These are phyloP conservation scores for Desmodesmus armatus DNA, from an alignment of 139 green algal species.

Conservation along the genomic window DNA sequence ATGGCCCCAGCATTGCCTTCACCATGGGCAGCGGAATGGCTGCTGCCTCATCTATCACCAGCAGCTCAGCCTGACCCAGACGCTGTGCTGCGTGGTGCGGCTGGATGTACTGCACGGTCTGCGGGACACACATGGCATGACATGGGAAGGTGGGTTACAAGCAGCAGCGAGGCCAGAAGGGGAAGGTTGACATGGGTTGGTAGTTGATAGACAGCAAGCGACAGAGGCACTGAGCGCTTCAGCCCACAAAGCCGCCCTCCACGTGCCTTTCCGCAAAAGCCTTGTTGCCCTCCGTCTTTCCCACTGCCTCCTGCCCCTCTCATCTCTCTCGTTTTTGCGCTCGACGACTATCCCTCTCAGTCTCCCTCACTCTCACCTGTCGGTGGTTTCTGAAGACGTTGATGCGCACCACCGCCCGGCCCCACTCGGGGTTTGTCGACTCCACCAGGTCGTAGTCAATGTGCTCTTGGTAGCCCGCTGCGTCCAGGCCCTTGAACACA, in stretches of 20 bases:
- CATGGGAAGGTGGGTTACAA: not conserved
- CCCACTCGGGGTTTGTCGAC: constrained; percentile 92
- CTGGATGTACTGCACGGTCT: constrained; percentile 98
- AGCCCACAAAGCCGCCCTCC: too few relatives aligned
- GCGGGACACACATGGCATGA: constrained; percentile 41
- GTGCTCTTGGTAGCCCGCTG: constrained; percentile 94
- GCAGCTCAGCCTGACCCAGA: constrained; percentile 94
- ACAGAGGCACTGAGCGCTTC: too few relatives aligned
- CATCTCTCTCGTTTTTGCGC: too few relatives aligned
- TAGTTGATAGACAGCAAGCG: not conserved
- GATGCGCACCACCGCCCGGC: constrained; percentile 90
- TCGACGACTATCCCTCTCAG: too few relatives aligned
- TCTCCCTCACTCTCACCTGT: constrained; percentile 65
- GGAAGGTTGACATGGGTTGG: not conserved
- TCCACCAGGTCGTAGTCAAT: constrained; percentile 98
- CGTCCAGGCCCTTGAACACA: constrained; percentile 93
- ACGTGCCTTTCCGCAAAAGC: too few relatives aligned
- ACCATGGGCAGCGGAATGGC: constrained; percentile 97
- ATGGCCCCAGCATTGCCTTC: constrained; percentile 94
- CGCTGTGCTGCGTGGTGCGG: constrained; percentile 91
- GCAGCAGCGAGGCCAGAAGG: not conserved
- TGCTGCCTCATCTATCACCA: constrained; percentile 98
- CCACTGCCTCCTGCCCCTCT: too few relatives aligned
- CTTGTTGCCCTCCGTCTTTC: too few relatives aligned
- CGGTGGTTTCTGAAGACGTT: constrained; percentile 94